A percentile compares a stretch with the other conserved stretches of the same genome.
Evolutionary conservation across 2,329 filamentous ascomycete species (phyloP).

Genomic region (Cryphonectria naterciae): DNA sequence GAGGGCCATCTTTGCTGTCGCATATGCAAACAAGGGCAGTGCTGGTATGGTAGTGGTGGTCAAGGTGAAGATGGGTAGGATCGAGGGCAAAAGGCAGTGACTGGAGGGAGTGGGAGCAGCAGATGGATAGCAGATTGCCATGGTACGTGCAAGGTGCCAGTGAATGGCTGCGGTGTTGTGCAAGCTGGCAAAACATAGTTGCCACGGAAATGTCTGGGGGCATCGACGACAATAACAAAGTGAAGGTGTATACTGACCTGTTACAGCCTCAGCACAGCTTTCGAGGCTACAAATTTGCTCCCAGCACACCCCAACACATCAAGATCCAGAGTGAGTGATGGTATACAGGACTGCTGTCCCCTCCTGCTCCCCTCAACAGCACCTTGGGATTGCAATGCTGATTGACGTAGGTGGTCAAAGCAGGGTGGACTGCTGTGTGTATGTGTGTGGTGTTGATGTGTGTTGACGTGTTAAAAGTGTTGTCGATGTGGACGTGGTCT

Average conservation of each 20-base stretch:
- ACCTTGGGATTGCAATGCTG: background rate
- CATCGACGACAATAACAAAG: background rate
- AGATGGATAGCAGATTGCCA: background rate
- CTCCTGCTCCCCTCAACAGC: constrained; percentile 1
- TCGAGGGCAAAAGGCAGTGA: background rate
- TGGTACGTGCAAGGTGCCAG: background rate
- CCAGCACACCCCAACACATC: constrained; percentile 13
- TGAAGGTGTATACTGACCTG: constrained; percentile 17
- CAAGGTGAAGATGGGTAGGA: background rate
- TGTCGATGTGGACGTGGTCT: background rate
- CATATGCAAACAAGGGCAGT: background rate
- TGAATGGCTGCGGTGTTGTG: background rate
- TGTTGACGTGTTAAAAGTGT: background rate
- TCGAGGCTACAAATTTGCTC: constrained; percentile 12
- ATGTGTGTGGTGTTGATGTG: background rate
- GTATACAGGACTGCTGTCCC: background rate
- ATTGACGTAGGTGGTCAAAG: background rate
- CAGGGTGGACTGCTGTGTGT: background rate
- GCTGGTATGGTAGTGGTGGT: too few relatives aligned
- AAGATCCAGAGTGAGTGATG: constrained; percentile 7
- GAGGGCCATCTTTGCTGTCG: constrained; percentile 11
- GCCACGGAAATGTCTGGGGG: background rate
- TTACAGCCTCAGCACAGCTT: constrained; percentile 17
- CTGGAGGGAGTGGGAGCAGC: background rate
- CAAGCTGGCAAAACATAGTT: background rate